Evolutionary conservation across 2,329 filamentous ascomycete species (phyloP).

Genomic region (Colletotrichum camelliae): DNA sequence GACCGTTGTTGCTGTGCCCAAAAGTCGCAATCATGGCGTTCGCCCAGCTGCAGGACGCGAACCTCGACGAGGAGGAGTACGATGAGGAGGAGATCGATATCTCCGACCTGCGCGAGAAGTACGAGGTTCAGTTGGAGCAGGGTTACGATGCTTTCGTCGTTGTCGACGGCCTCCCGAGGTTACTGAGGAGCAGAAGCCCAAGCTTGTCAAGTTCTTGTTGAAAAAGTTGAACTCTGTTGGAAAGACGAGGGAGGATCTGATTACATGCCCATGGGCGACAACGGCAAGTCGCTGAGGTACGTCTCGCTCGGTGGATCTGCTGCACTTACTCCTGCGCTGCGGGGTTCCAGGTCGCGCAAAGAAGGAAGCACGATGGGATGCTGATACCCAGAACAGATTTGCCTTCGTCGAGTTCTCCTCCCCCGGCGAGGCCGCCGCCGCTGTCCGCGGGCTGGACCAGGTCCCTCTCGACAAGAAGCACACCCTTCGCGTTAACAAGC

Average conservation of each 20-base stretch:
- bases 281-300: conserved; percentile 86
- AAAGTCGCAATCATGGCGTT: conserved; percentile 81
- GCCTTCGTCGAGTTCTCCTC: conserved; percentile 97
- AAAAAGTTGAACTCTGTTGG: conserved; percentile 91
- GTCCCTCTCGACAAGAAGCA: conserved; percentile 96
- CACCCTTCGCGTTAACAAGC: conserved; percentile 94
- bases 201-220: conserved; percentile 94
- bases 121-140: conserved; percentile 94
- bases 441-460: conserved; percentile 86
- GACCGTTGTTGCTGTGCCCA: background rate
- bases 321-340: background rate
- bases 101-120: conserved; percentile 91
- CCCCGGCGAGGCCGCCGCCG: conserved; percentile 85
- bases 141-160: conserved; percentile 97
- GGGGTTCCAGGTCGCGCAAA: background rate
- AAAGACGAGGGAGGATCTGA: conserved; percentile 81
- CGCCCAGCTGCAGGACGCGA: conserved; percentile 89
- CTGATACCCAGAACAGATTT: conserved; percentile 63
- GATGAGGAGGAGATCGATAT: conserved; percentile 96
- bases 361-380: background rate
- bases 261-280: conserved; percentile 95
- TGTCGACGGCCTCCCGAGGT: conserved; percentile 90
- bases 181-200: conserved; percentile 87
- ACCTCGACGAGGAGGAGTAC: conserved; percentile 83
- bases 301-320: conserved; percentile 32